Evolutionary conservation across 257 asterid genomes (phyloP), one percentile per base, ranked within the genome.

Genomic region (Knoxia roxburghii): DNA sequence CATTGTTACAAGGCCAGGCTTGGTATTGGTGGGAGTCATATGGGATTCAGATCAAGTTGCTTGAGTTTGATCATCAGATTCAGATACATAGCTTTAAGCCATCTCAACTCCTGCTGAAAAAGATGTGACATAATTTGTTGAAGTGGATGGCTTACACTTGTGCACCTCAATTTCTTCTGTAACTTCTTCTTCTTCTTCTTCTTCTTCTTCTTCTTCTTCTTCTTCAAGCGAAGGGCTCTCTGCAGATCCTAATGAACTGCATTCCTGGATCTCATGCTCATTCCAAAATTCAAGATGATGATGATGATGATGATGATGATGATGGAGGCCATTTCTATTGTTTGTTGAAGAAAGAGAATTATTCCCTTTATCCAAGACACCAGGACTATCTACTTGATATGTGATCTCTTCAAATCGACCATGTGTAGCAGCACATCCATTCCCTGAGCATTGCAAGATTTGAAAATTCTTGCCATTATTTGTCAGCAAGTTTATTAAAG

Each of bases 331-430:
- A n/a, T n/a, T n/a, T n/a, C n/a, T n/a, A n/a, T n/a, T n/a, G n/a
- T n/a, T n/a, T n/a, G n/a, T 46, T 40, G 75, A 52, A 40, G 65
- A 66, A 51, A 61, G 41, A 46, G 71, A 71, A 27, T 71, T 73
- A 51, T 62, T 68, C 35, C 72, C 76, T 33, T 37, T 45, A 26
- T 54, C 67, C 5, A 68, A 71, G 65, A 23, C 73, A 43, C 43
- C 27, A 58, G 87, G 74, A 48, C 73, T 54, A 52, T 74, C 81
- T 9, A 74, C 56, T 56, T 74, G 76, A 72, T 74, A 79, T 0
- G 83, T 79, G 68, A 82, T 66, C 71, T 82, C 87, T 67, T 82
- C 87, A 45, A 82, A 82, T 53, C 87, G 79, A 18, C 87, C 87
- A 74, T 74, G 84, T 30, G 83, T 79, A 61, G 86, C 72, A 67